Evolutionary conservation across 164 flowering plant species (phyloP).

Genomic region (Magnolia changhungtana): DNA sequence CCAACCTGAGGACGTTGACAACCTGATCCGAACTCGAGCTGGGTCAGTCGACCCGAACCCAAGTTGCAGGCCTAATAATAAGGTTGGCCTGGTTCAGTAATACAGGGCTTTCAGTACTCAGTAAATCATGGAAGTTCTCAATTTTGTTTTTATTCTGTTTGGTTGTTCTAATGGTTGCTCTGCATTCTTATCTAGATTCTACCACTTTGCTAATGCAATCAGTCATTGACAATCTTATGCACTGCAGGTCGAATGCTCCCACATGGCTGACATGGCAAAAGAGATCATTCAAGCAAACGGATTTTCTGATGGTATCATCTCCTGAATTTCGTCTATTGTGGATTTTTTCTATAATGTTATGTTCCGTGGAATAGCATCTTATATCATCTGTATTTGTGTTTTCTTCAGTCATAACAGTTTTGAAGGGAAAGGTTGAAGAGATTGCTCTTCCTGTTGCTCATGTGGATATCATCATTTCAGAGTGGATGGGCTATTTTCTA

Average conservation of each 20-base stretch:
- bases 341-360: background rate
- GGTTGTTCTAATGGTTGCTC: background rate
- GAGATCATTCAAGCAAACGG: conserved; percentile 85
- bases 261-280: conserved; percentile 94
- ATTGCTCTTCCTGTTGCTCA: conserved; percentile 76
- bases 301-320: conserved; percentile 62
- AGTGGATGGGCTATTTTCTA: conserved; percentile 99
- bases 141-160: background rate
- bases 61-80: too few species aligned
- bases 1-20: too few species aligned
- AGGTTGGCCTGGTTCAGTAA: too few species aligned
- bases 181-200: background rate
- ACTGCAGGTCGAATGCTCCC: conserved; percentile 89
- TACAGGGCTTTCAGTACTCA: background rate
- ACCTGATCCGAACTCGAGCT: too few species aligned
- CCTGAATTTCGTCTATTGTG: background rate
- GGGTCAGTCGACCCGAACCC: too few species aligned
- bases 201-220: background rate
- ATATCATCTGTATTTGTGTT: background rate
- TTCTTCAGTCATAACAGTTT: conserved; percentile 77
- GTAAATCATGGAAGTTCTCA: background rate
- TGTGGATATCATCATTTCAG: conserved; percentile 94
- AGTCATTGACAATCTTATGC: background rate
- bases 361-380: background rate
- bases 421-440: conserved; percentile 96